Base-by-base conservation (phyloP, 169 alveolate species). In the Cystoisospora suis region DNA sequence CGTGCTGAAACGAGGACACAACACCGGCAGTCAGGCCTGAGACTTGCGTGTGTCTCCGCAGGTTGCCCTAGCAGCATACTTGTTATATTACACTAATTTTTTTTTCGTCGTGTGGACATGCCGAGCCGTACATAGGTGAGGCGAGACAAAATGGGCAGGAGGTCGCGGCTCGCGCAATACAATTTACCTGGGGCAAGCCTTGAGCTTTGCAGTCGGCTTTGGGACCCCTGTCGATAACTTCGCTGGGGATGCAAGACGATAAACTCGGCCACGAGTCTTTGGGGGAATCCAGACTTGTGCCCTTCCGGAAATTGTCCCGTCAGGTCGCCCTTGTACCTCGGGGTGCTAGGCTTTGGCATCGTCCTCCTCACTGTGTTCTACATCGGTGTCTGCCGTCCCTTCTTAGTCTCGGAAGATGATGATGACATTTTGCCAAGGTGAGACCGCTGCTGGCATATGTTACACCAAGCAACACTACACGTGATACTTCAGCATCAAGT, bases 381-480 rank as follows among this genome's bases (percentile, higher is more conserved):
- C n/a, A n/a, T 65, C 42, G 77, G 77, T 44, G 42, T 65, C 44
- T 65, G 77, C 77, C 77, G 77, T 15, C 77, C 77, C 36, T 65
- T 65, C 77, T 44, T 65, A 0, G 42, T 65, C n/a, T 7, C 36
- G 45, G 36, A 3, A 23, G 42, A 65, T 5, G 77, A 65, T 7
- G 77, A 65, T 23, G 77, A 65, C 77, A 5, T 65, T 15, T 44
- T 65, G n/a, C 42, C 77, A 65, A 9, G 77, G 77, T 65, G 36
- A 65, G 77, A 36, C 12, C 3, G 23, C 29, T 58, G n/a, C n/a
- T 15, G 20, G 65, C 9, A 20, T 20, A 53, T 53, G 65, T 9
- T 15, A 20, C 20, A 20, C 20, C 65, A 53, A 9, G 9, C 65
- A 53, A 20, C 65, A 15, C 9, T 15, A 9, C 9, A 53, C 20